These are phyloP conservation scores for Mortierella hygrophila DNA, from an alignment of 192 early-diverging fungal species.

Conservation along the genomic window DNA sequence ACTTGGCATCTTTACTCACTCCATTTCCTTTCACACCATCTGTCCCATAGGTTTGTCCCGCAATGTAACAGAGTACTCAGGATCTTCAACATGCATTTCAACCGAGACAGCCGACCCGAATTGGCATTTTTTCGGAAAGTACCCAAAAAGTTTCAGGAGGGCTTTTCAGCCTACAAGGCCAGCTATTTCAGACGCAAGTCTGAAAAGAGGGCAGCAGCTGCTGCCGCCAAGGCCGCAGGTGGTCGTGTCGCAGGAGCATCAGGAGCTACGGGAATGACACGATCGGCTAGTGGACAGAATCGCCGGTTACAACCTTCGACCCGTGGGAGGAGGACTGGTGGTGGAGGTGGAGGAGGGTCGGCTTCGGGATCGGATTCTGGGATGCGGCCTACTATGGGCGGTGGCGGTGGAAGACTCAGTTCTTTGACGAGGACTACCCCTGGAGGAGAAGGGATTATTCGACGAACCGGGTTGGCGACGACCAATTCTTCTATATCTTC, in stretches of 20 bases:
- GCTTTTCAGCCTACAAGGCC: constrained; percentile 61
- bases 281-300: not conserved
- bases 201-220: constrained; percentile 51
- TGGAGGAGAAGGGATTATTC: not conserved
- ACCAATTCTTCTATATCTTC: not conserved
- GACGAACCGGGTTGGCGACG: not conserved
- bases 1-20: not conserved
- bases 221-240: constrained; percentile 15
- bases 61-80: constrained; percentile 68
- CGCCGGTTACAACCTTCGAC: constrained; percentile 42
- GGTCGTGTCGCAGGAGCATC: not conserved
- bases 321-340: constrained; percentile 25
- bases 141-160: constrained; percentile 68
- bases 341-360: constrained; percentile 32
- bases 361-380: constrained; percentile 50
- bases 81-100: constrained; percentile 71
- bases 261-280: not conserved
- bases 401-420: not conserved
- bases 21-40: not conserved
- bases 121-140: constrained; percentile 65
- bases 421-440: not conserved
- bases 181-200: constrained; percentile 63
- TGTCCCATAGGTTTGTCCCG: constrained; percentile 63
- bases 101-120: constrained; percentile 58
- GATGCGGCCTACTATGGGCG: constrained; percentile 16